phyloP scores from a whole-genome alignment of 495 filamentous ascomycete genomes.

The Podospora pseudoanserina region DNA sequence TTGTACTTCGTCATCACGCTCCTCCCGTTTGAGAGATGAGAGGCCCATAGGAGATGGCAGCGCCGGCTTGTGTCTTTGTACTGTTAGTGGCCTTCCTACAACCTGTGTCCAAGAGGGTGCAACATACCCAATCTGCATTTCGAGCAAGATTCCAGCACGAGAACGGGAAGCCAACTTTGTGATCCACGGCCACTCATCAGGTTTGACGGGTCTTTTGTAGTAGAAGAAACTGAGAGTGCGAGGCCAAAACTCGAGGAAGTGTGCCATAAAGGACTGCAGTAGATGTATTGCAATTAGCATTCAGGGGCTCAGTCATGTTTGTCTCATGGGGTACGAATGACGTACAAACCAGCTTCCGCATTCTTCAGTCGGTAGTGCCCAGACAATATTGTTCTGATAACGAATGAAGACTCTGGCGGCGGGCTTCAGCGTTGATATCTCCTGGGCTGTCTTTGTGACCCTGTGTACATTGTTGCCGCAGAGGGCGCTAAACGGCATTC shows the following conservation, averaged over 20 bases:
- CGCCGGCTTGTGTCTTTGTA: not conserved
- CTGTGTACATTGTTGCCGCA: constrained; percentile 18
- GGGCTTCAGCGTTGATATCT: not conserved
- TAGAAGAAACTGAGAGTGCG: constrained; percentile 24
- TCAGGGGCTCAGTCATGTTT: no score
- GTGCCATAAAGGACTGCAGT: constrained; percentile 28
- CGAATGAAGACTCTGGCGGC: constrained; percentile 10
- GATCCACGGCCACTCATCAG: constrained; percentile 31
- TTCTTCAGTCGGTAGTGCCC: constrained; percentile 25
- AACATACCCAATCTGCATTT: constrained; percentile 15
- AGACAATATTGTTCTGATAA: constrained; percentile 13
- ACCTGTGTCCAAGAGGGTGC: not conserved
- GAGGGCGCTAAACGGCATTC: constrained; percentile 21
- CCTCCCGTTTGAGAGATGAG: not conserved
- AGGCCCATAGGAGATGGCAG: not conserved
- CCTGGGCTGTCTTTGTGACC: not conserved
- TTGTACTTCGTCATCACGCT: not conserved
- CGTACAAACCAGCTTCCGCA: constrained; percentile 40
- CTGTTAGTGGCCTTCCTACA: not conserved
- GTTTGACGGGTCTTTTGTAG: constrained; percentile 20
- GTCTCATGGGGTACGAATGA: not conserved
- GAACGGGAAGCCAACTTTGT: constrained; percentile 20
- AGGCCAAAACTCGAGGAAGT: constrained; percentile 40
- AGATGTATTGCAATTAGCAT: not conserved
- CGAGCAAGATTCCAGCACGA: constrained; percentile 9